Evolutionary conservation across 2,329 filamentous ascomycete species (phyloP).

Genomic region (Penicillium expansum): DNA sequence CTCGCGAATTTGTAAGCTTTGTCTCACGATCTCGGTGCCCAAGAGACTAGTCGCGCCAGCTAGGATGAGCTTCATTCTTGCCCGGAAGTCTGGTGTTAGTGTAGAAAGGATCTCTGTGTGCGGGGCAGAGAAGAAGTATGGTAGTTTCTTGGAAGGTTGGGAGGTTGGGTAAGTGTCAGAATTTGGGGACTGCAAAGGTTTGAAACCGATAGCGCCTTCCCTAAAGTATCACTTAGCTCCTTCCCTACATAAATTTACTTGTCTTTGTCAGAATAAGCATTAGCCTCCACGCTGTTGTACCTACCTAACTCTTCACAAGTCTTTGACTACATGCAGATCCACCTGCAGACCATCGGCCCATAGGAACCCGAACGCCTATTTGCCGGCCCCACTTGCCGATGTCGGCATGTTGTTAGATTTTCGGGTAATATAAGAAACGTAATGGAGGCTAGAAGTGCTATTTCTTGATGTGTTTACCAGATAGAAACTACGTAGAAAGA

Average conservation of each 20-base stretch:
- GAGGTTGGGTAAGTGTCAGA: not conserved
- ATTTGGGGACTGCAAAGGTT: not conserved
- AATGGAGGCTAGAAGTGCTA: not conserved
- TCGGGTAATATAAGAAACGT: not conserved
- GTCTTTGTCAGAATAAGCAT: not conserved
- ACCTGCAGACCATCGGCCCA: not conserved
- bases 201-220: not conserved
- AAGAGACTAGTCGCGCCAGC: conserved; percentile 37
- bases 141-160: not conserved
- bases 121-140: not conserved
- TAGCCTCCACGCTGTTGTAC: not conserved
- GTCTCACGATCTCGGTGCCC: conserved; percentile 36
- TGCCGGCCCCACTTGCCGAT: not conserved
- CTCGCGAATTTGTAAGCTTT: conserved; percentile 26
- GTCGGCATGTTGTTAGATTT: not conserved
- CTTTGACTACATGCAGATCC: not conserved
- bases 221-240: no score
- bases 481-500: not conserved
- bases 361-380: not conserved
- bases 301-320: not conserved
- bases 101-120: not conserved
- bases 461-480: not conserved
- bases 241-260: not conserved
- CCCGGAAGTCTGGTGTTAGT: not conserved
- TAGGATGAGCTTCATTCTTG: conserved; percentile 38